Evolutionary conservation across 805 yeast genomes (phyloP), one percentile per base, ranked within the genome.

Genomic region (Metahyphopichia silvanorum): DNA sequence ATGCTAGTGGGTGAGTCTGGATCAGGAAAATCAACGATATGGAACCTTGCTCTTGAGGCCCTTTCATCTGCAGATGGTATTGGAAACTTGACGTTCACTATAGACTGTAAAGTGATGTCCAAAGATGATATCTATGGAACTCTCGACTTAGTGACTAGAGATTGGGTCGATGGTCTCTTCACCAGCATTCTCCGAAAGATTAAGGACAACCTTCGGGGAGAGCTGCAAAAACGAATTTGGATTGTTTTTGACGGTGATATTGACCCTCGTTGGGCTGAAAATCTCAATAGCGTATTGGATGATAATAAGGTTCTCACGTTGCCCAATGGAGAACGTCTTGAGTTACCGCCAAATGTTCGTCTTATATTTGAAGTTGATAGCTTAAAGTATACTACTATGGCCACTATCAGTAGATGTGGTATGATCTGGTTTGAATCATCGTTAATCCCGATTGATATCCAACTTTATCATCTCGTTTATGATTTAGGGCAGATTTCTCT

Each of bases 221-320:
- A 83, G 39, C 44, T 52, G 6, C 41, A 60, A 2, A 77, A 72
- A 37, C 55, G 68, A 3, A 69, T 79, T 11, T 88, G 95, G 93
- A 71, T 91, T 37, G 71, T 89, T 0, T 84, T 91, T 50, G 97
- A 91, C 57, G 94, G 97, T 24, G 96, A 87, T 46, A 75, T 91
- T 21, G 97, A 91, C 51, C 97, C 98, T 0, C 79, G 77, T 24
- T 91, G 97, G 95, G 86, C 86, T 1, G 98, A 91, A 47, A 82
- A 83, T 35, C 63, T 91, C 42, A 91, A 91, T 60, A 83, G 95
- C 61, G 93, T 88, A 7, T 65, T 91, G 12, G 98, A 91, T 57
- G 98, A 91, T 44, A 91, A 88, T 57, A 78, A 75, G 41, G 43
- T 83, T 1, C 57, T 91, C 25, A 88, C 97, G 0, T 62, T 91